These are phyloP conservation scores for Hemisphaericaspora xylofermentans DNA, from an alignment of 1,139 yeast species.

Conservation along the genomic window DNA sequence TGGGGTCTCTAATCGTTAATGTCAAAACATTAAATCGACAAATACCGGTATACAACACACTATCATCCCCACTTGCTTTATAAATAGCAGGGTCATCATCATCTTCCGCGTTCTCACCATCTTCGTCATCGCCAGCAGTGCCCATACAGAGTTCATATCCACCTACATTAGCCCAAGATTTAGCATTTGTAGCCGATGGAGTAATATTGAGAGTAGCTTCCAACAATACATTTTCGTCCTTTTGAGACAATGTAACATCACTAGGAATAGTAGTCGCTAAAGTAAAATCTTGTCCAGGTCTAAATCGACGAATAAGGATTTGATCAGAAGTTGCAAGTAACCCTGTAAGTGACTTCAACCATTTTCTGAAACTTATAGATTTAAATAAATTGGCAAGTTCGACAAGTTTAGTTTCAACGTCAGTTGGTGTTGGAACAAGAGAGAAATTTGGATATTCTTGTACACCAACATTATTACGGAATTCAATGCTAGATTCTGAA, in stretches of 20 bases:
- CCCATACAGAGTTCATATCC: conserved; percentile 93
- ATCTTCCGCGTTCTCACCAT: conserved; percentile 46
- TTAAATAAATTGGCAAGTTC: conserved; percentile 60
- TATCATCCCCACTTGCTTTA: conserved; percentile 65
- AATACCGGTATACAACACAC: conserved; percentile 76
- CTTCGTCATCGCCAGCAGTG: conserved; percentile 43
- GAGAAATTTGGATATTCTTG: conserved; percentile 57
- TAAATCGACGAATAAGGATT: conserved; percentile 74
- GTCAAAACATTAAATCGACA: conserved; percentile 83
- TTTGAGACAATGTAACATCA: conserved; percentile 36
- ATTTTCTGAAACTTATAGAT: conserved; percentile 64
- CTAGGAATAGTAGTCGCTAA: conserved; percentile 76
- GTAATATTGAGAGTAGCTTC: conserved; percentile 78
- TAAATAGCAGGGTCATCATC: conserved; percentile 61
- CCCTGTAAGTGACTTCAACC: conserved; percentile 67
- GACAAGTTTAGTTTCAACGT: conserved; percentile 35
- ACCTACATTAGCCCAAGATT: conserved; percentile 80
- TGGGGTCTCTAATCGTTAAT: conserved; percentile 78
- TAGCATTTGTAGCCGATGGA: conserved; percentile 53
- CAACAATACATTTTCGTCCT: conserved; percentile 48
- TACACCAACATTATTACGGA: conserved; percentile 36
- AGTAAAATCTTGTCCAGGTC: conserved; percentile 94
- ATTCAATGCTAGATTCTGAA: conserved; percentile 25
- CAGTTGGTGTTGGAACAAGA: conserved; percentile 18
- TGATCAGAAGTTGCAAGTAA: conserved; percentile 65